Evolutionary conservation across 2,329 filamentous ascomycete species (phyloP).

Genomic region (Xylariaceae sp.): DNA sequence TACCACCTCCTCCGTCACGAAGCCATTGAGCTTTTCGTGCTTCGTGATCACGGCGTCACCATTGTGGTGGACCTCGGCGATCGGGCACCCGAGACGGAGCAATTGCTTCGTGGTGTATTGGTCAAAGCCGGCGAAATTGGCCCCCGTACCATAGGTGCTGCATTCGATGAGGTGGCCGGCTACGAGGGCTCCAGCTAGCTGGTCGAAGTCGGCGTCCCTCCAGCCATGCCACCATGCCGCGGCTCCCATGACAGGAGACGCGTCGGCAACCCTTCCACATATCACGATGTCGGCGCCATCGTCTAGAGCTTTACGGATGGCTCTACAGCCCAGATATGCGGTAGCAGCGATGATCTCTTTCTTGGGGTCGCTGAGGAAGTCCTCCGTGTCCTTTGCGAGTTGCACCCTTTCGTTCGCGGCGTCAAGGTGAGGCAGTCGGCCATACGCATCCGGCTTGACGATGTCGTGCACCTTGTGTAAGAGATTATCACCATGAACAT

Average conservation of each 20-base stretch:
- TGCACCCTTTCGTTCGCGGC: conserved; percentile 31
- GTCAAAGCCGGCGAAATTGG: conserved; percentile 49
- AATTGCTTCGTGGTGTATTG: conserved; percentile 29
- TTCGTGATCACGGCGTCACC: conserved; percentile 33
- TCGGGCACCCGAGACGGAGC: conserved; percentile 31
- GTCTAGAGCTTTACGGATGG: conserved; percentile 38
- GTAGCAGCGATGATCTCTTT: conserved; percentile 38
- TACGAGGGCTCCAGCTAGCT: conserved; percentile 45
- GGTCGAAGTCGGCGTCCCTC: conserved; percentile 40
- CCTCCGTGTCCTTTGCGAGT: conserved; percentile 33
- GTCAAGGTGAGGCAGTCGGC: conserved; percentile 30
- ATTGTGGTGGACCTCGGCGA: conserved; percentile 32
- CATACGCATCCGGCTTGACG: conserved; percentile 10
- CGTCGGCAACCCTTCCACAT: conserved; percentile 45
- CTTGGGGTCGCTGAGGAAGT: conserved; percentile 25
- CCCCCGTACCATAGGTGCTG: conserved; percentile 48
- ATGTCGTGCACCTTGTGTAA: conserved; percentile 25
- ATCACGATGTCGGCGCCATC: conserved; percentile 43
- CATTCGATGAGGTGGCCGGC: conserved; percentile 53
- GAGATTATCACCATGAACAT: conserved; percentile 28
- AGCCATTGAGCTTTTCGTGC: conserved; percentile 30
- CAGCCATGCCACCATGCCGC: conserved; percentile 54
- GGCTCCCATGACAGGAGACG: conserved; percentile 50
- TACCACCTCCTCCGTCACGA: conserved; percentile 32
- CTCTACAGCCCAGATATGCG: conserved; percentile 47